Percentiles rank a stretch among this genome's conserved stretches.
Evolutionary conservation across 2,329 filamentous ascomycete genomes (phyloP).

Genomic region (Trichoderma citrinoviride): DNA sequence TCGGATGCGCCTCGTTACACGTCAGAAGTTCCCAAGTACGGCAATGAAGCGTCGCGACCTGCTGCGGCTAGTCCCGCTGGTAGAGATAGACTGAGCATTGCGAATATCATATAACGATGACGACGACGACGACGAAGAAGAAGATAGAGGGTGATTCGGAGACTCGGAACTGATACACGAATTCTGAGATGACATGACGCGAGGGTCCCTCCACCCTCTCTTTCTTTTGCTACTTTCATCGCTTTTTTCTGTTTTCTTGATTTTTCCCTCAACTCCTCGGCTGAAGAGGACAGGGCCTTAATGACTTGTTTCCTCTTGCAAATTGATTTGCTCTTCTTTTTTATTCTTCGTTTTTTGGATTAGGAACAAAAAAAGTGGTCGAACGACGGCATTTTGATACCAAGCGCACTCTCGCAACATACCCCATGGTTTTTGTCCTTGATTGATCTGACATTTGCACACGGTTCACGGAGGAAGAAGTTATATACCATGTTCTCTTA

Average conservation of each 20-base stretch:
- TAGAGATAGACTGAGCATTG: conserved; percentile 41
- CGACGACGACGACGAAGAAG: background rate
- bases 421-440: background rate
- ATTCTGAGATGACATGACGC: conserved; percentile 1
- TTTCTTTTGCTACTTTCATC: background rate
- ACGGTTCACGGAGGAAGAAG: background rate
- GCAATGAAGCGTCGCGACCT: conserved; percentile 27
- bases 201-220: background rate
- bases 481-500: conserved; percentile 13
- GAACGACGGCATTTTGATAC: conserved; percentile 16
- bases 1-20: conserved; percentile 34
- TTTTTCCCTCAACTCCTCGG: background rate
- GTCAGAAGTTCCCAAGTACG: conserved; percentile 29
- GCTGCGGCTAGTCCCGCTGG: conserved; percentile 31
- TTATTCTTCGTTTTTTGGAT: conserved; percentile 9
- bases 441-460: background rate
- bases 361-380: conserved; percentile 6
- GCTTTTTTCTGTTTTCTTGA: background rate
- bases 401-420: conserved; percentile 15
- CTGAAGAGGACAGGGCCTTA: too few relatives aligned
- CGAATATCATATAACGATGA: conserved; percentile 43
- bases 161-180: conserved; percentile 17
- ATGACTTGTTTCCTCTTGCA: too few relatives aligned
- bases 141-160: background rate
- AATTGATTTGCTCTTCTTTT: background rate